phyloP scores from a whole-genome alignment of 2,329 filamentous ascomycete species.

The Aspergillus sp. region DNA sequence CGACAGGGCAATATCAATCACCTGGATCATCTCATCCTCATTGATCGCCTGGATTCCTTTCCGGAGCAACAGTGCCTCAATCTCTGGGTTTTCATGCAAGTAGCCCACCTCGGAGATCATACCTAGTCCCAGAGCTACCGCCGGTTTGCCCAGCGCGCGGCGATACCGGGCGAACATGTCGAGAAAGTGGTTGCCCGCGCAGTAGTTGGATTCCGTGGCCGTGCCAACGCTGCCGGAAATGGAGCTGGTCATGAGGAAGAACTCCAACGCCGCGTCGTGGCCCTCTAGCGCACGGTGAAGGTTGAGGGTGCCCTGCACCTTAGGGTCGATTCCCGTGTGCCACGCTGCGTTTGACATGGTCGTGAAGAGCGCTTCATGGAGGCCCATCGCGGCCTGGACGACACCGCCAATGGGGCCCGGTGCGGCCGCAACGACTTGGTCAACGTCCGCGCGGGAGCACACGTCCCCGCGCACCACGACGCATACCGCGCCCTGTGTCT shows the following conservation, averaged over 20 bases:
- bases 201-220: slow-evolving; percentile 8
- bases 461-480: not conserved
- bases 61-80: slow-evolving; percentile 4
- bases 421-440: not conserved
- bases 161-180: slow-evolving; percentile 7
- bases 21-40: slow-evolving; percentile 9
- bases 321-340: not conserved
- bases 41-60: slow-evolving; percentile 7
- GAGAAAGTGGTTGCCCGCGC: not conserved
- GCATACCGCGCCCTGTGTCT: not conserved
- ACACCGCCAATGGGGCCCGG: not conserved
- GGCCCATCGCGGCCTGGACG: slow-evolving; percentile 1
- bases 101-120: slow-evolving; percentile 1
- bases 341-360: not conserved
- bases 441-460: not conserved
- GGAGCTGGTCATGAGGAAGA: slow-evolving; percentile 5
- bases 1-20: slow-evolving; percentile 10
- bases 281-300: slow-evolving; percentile 1
- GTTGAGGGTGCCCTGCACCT: slow-evolving; percentile 4
- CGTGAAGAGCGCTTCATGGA: not conserved
- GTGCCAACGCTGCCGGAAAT: not conserved
- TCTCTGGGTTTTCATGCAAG: slow-evolving; percentile 8
- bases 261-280: not conserved
- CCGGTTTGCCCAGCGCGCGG: not conserved
- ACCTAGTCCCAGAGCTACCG: not conserved